phyloP scores from a whole-genome alignment of 371 early-diverging fungal species.

The Mortierella polycephala region DNA sequence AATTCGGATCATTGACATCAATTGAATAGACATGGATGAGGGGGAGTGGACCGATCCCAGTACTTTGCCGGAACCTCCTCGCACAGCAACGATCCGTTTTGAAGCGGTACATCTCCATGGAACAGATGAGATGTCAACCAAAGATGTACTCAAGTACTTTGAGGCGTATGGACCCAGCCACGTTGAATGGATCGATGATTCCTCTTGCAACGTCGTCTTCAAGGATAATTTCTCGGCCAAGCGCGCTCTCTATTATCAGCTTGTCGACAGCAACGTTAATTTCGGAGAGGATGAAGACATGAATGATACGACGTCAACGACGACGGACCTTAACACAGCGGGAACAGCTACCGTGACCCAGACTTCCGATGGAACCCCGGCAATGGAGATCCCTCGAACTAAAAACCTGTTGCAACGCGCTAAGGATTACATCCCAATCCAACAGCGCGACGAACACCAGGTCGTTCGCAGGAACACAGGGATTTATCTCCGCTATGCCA shows the following conservation, averaged over 20 bases:
- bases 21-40: conserved; percentile 14
- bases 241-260: conserved; percentile 52
- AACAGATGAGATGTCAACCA: conserved; percentile 66
- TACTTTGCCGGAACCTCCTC: conserved; percentile 42
- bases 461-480: conserved; percentile 20
- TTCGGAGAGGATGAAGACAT: conserved; percentile 45
- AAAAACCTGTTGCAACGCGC: conserved; percentile 43
- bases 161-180: conserved; percentile 56
- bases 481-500: conserved; percentile 58
- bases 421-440: conserved; percentile 39
- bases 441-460: conserved; percentile 28
- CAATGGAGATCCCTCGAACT: conserved; percentile 13
- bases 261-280: conserved; percentile 38
- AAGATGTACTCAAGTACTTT: conserved; percentile 62
- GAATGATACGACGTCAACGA: background rate
- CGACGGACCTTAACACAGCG: background rate
- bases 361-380: conserved; percentile 9
- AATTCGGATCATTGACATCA: too few relatives aligned
- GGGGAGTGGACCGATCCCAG: conserved; percentile 27
- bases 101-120: conserved; percentile 62
- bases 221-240: conserved; percentile 49
- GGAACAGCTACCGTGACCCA: background rate
- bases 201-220: conserved; percentile 59
- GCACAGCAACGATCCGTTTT: conserved; percentile 33
- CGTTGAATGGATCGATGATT: conserved; percentile 70